Evolutionary conservation across 148 eudicot genomes (phyloP).

Genomic region (Camellia japonica): DNA sequence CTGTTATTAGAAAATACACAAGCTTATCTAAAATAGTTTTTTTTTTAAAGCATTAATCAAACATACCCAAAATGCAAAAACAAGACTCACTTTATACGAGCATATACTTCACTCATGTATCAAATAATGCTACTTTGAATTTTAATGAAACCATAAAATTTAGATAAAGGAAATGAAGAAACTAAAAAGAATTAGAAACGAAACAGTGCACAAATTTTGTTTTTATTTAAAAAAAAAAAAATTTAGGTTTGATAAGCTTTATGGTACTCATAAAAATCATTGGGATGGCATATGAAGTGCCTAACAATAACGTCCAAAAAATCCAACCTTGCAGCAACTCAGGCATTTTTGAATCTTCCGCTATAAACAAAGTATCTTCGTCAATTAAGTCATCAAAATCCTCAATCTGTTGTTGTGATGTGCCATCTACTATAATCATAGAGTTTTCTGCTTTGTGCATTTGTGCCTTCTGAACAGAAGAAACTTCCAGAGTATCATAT

Average conservation of each 20-base stretch:
- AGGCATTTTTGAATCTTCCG: constrained; percentile 1
- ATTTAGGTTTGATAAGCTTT: too few relatives aligned
- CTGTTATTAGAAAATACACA: neutral
- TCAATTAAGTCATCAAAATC: constrained; percentile 9
- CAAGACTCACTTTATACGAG: neutral
- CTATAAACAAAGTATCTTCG: constrained; percentile 2
- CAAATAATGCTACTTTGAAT: neutral
- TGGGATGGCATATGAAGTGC: neutral
- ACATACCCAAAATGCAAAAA: neutral
- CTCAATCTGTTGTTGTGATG: constrained; percentile 1
- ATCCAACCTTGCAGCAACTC: constrained; percentile 4
- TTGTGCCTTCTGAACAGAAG: neutral
- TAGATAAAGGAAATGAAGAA: neutral
- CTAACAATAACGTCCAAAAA: neutral
- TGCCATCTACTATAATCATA: neutral
- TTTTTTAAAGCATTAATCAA: neutral
- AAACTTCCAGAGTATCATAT: neutral
- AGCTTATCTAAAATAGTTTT: neutral
- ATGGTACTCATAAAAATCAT: neutral
- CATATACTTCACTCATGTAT: neutral
- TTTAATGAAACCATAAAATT: neutral
- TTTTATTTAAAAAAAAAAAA: too few relatives aligned
- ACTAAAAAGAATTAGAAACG: neutral
- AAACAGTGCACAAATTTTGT: neutral
- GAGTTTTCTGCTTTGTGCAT: neutral